phyloP scores from a whole-genome alignment of 139 green algal genomes.

The Chlamydomonas sp. region DNA sequence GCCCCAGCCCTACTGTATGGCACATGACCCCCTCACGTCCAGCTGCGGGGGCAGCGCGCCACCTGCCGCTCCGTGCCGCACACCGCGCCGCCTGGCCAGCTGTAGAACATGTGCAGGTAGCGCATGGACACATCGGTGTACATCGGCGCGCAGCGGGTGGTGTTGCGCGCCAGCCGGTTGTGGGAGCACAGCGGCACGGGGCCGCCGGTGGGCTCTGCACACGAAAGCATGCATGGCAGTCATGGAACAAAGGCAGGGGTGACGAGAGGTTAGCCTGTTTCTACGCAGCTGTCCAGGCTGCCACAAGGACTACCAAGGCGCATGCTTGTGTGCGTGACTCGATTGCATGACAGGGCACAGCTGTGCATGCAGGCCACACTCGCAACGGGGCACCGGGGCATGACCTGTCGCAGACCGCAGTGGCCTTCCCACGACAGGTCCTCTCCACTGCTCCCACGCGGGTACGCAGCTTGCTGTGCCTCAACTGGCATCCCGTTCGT shows the following conservation, averaged over 20 bases:
- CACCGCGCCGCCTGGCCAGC: constrained; percentile 25
- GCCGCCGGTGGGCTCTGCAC: constrained; percentile 10
- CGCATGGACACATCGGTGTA: not conserved
- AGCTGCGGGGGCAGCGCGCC: constrained; percentile 4
- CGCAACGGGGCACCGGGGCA: too few species aligned
- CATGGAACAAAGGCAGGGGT: too few species aligned
- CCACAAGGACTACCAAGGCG: too few species aligned
- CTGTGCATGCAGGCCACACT: too few species aligned
- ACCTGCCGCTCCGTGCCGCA: not conserved
- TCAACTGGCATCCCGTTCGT: not conserved
- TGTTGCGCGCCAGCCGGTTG: not conserved
- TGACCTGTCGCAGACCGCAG: too few species aligned
- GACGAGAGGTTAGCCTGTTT: too few species aligned
- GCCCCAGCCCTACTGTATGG: too few species aligned
- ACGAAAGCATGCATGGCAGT: too few species aligned
- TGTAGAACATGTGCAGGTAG: constrained; percentile 23
- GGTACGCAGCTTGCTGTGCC: not conserved
- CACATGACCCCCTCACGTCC: not conserved
- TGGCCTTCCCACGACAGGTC: too few species aligned
- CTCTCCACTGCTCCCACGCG: not conserved
- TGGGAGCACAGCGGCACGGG: constrained; percentile 12
- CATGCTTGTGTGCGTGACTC: too few species aligned
- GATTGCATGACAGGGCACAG: too few species aligned
- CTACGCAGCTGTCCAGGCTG: too few species aligned
- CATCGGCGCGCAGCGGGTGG: not conserved